These are phyloP conservation scores for Cryphonectria nitschkei DNA, from an alignment of 2,329 filamentous ascomycete genomes.

Conservation along the genomic window DNA sequence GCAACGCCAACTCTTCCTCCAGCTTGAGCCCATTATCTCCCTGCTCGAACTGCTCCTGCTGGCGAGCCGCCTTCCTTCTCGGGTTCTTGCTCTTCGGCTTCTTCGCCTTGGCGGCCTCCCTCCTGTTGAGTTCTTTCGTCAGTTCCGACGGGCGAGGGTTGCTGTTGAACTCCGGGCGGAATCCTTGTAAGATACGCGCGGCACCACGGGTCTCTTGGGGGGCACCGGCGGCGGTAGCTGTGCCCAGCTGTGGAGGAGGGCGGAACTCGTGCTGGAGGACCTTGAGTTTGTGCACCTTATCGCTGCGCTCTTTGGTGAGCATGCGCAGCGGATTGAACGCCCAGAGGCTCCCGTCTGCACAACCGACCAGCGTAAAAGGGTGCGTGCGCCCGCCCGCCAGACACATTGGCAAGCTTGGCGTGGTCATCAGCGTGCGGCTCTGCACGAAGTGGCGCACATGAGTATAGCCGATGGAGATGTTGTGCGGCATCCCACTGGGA, in stretches of 20 bases:
- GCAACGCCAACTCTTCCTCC: slow-evolving; percentile 32
- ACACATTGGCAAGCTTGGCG: slow-evolving; percentile 54
- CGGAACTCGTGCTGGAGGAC: slow-evolving; percentile 60
- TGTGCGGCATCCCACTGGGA: slow-evolving; percentile 57
- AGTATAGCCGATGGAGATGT: slow-evolving; percentile 56
- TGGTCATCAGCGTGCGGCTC: slow-evolving; percentile 55
- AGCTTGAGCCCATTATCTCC: slow-evolving; percentile 33
- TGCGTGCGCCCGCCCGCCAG: slow-evolving; percentile 55
- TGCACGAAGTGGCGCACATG: slow-evolving; percentile 57
- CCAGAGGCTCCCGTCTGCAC: slow-evolving; percentile 58
- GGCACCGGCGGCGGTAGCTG: neutral
- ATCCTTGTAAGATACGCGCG: slow-evolving; percentile 56
- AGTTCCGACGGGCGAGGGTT: slow-evolving; percentile 48
- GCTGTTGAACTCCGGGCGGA: slow-evolving; percentile 53
- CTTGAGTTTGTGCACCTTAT: slow-evolving; percentile 44
- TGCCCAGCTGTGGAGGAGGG: slow-evolving; percentile 34
- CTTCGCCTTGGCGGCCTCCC: slow-evolving; percentile 41
- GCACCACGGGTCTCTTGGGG: slow-evolving; percentile 45
- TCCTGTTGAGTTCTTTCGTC: slow-evolving; percentile 39
- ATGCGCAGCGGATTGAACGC: slow-evolving; percentile 50
- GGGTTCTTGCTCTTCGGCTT: slow-evolving; percentile 37
- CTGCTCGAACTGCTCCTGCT: slow-evolving; percentile 30
- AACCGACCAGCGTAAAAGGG: slow-evolving; percentile 57
- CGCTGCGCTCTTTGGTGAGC: slow-evolving; percentile 46
- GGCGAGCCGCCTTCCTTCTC: slow-evolving; percentile 40